Evolutionary conservation across 139 green algal species (phyloP).

Genomic region (Chlamydomonas asymmetrica): DNA sequence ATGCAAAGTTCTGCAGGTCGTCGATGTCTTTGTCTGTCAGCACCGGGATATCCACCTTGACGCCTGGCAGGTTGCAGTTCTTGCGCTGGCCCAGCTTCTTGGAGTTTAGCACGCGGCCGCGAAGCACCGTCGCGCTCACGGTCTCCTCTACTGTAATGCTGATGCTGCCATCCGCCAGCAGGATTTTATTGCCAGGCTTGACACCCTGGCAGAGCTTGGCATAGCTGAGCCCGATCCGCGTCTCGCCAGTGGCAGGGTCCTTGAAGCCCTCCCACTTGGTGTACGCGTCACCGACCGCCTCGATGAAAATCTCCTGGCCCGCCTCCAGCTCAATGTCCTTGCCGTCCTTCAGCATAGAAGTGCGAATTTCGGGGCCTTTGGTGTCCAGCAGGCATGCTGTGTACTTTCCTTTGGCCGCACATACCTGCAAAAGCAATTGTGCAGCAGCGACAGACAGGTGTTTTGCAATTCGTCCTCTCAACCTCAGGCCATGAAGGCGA

Average conservation of each 20-base stretch:
- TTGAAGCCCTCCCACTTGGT: constrained; percentile 51
- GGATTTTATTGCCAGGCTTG: constrained; percentile 54
- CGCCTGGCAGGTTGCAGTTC: constrained; percentile 59
- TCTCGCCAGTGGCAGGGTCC: constrained; percentile 40
- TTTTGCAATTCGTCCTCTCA: no score
- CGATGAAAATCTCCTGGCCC: constrained; percentile 60
- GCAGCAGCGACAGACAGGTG: no score
- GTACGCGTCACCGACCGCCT: constrained; percentile 62
- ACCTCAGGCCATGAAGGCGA: no score
- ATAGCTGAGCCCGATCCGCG: constrained; percentile 58
- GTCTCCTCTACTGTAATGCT: constrained; percentile 53
- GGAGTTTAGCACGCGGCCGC: constrained; percentile 38
- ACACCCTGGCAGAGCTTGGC: constrained; percentile 56
- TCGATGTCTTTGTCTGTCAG: constrained; percentile 70
- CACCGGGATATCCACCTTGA: constrained; percentile 78
- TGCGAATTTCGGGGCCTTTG: constrained; percentile 65
- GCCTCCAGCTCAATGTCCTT: constrained; percentile 48
- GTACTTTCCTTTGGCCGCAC: constrained; percentile 19
- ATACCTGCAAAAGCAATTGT: constrained; percentile 31
- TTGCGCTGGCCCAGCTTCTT: constrained; percentile 47
- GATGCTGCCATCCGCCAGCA: constrained; percentile 62
- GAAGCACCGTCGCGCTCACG: constrained; percentile 32
- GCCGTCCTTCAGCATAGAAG: constrained; percentile 42
- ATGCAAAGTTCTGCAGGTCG: constrained; percentile 65
- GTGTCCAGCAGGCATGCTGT: constrained; percentile 60